A percentile compares a stretch with the other conserved stretches of the same genome.
These are phyloP conservation scores for Rosa persica DNA, from an alignment of 306 rosid species.

Conservation along the genomic window DNA sequence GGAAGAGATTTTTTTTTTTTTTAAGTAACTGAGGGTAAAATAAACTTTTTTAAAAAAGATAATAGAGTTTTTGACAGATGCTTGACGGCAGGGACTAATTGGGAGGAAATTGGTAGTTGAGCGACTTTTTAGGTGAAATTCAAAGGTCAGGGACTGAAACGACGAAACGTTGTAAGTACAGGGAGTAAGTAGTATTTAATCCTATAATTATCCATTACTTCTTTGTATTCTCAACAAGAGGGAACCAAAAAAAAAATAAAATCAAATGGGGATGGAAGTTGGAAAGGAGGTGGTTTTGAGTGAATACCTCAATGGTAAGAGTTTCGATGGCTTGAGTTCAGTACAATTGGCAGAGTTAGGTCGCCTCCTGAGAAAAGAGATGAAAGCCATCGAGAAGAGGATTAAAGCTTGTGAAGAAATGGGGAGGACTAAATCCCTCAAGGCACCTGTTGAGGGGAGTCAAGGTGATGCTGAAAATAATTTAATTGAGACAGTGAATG, in stretches of 20 bases:
- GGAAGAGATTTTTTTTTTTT: no score
- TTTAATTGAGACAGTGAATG: neutral
- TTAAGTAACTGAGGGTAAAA: no score
- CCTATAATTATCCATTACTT: neutral
- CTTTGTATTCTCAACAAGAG: slow-evolving; percentile 4
- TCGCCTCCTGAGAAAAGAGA: no score
- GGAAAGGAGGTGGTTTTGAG: neutral
- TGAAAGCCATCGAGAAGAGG: neutral
- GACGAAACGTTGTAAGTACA: no score
- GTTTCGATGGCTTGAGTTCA: neutral
- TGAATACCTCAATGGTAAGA: slow-evolving; percentile 12
- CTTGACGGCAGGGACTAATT: no score
- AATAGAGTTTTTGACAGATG: no score
- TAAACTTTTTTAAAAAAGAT: no score
- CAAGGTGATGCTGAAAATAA: neutral
- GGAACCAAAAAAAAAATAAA: neutral
- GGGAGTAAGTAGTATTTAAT: no score
- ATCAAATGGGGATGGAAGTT: slow-evolving; percentile 2
- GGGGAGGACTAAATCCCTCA: neutral
- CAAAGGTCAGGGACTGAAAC: no score
- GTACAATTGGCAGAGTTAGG: neutral
- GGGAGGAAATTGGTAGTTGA: no score
- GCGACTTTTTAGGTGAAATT: no score
- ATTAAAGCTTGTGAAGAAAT: neutral
- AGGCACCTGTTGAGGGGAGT: no score